Evolutionary conservation across 768 basidiomycete genomes (phyloP), one percentile per base, ranked within the genome.

Genomic region (Mycena crocata): DNA sequence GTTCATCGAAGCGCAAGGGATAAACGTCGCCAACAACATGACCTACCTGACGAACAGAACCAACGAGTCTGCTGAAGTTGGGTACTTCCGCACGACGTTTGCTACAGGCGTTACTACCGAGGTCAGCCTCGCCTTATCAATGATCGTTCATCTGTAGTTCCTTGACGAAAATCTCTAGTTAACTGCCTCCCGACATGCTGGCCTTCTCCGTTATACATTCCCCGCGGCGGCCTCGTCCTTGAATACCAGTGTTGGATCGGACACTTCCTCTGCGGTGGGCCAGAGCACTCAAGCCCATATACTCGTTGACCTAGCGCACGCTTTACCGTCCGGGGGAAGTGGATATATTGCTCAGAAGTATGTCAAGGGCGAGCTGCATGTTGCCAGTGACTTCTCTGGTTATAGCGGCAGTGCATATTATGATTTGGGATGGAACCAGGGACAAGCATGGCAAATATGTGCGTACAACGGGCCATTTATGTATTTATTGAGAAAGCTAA

Each of bases 351-450:
- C 55, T 28, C 55, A 57, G 30, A 57, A 57, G 23, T 57, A 57
- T 44, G 55, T 57, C 55, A 57, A 44, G 55, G 55, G 55, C 55
- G 55, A 57, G 31, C 28, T 57, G 55, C 55, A 57, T 40, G 55
- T 57, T 24, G 55, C 55, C 19, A 42, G 39, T n/a, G 55, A 57
- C 55, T 57, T 30, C 40, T 57, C 55, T 9, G 42, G 55, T 5
- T 57, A 57, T 24, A 57, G 39, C 23, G 55, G 55, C 19, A 57
- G 39, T 19, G 55, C 55, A 1, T 44, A 30, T n/a, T 57, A 57
- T 21, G 55, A 57, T 44, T 24, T 57, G 31, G 55, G 55, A 9
- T 57, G 55, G 55, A 57, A 57, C 44, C 55, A 57, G 24, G 55
- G 55, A 40, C 19, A 40, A 21, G 55, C 55, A 24, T 57, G 55